Evolutionary conservation across 2,329 filamentous ascomycete species (phyloP).

Genomic region (Fusarium robinianum): DNA sequence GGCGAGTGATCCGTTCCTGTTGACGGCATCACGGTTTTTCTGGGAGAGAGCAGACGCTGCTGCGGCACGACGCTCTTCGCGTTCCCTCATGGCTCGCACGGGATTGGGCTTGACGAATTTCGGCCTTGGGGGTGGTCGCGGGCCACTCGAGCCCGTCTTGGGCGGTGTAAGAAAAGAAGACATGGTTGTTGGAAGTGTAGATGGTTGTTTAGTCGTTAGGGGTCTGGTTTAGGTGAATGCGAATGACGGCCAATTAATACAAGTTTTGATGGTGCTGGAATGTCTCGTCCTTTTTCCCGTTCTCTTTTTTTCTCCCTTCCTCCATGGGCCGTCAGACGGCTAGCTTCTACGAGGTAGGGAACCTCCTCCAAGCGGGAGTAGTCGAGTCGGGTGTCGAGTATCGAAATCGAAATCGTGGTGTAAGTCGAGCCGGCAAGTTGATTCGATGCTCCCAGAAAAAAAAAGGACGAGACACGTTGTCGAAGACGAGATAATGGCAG

Average conservation of each 20-base stretch:
- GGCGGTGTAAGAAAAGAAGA: constrained; percentile 52
- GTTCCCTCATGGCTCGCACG: constrained; percentile 57
- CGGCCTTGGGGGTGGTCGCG: constrained; percentile 41
- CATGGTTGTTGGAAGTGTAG: constrained; percentile 42
- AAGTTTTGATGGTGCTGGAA: neutral
- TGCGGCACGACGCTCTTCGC: constrained; percentile 51
- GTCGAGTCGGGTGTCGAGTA: neutral
- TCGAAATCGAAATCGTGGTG: neutral
- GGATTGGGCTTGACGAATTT: constrained; percentile 52
- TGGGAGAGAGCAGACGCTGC: constrained; percentile 37
- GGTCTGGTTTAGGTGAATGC: neutral
- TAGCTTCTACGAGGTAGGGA: constrained; percentile 1
- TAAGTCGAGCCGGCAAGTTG: constrained; percentile 4
- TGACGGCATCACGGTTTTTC: constrained; percentile 37
- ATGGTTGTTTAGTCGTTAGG: too few species aligned
- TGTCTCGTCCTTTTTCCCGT: neutral
- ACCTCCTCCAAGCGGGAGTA: constrained; percentile 6
- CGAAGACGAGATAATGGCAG: constrained; percentile 27
- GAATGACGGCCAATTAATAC: too few species aligned
- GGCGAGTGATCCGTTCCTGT: constrained; percentile 41
- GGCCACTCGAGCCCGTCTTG: constrained; percentile 40
- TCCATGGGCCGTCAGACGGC: constrained; percentile 25
- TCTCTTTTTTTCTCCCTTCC: constrained; percentile 3
- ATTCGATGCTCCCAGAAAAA: constrained; percentile 4
- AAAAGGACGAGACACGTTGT: constrained; percentile 20